Evolutionary conservation across 108 stramenopile genomes (phyloP).

Genomic region (Conticribra guillardii): DNA sequence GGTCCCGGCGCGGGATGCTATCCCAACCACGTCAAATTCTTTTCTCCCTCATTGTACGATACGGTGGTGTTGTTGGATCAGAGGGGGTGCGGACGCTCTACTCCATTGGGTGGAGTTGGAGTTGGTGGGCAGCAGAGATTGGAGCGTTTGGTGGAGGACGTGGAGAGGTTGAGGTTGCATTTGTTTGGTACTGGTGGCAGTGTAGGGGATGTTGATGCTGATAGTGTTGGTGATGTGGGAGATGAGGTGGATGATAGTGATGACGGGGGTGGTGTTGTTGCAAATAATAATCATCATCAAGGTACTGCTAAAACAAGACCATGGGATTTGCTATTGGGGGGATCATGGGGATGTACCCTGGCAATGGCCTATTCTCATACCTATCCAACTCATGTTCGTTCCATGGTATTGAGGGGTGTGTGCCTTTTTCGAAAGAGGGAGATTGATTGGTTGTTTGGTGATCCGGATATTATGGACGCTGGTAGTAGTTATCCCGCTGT

Average conservation of each 20-base stretch:
- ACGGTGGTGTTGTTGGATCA: conserved; percentile 83
- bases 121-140: conserved; percentile 66
- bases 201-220: no score
- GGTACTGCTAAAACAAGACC: no score
- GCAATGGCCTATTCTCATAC: conserved; percentile 83
- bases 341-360: conserved; percentile 90
- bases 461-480: no score
- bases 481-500: neutral
- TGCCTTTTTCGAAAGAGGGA: conserved; percentile 75
- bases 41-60: conserved; percentile 73
- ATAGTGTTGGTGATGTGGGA: no score
- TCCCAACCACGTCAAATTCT: conserved; percentile 77
- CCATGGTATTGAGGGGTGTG: conserved; percentile 82
- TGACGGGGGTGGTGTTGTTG: no score
- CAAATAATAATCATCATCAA: no score
- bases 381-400: conserved; percentile 56
- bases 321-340: conserved; percentile 87
- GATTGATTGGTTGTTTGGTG: conserved; percentile 82
- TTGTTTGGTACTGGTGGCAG: conserved; percentile 30
- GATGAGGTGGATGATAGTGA: no score
- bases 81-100: conserved; percentile 76
- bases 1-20: conserved; percentile 85
- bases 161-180: conserved; percentile 67
- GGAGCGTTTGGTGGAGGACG: conserved; percentile 68
- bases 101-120: conserved; percentile 50